Evolutionary conservation across 2,329 filamentous ascomycete genomes (phyloP), one percentile per base, ranked within the genome.

Genomic region (Lasiodiplodia hormozganensis): DNA sequence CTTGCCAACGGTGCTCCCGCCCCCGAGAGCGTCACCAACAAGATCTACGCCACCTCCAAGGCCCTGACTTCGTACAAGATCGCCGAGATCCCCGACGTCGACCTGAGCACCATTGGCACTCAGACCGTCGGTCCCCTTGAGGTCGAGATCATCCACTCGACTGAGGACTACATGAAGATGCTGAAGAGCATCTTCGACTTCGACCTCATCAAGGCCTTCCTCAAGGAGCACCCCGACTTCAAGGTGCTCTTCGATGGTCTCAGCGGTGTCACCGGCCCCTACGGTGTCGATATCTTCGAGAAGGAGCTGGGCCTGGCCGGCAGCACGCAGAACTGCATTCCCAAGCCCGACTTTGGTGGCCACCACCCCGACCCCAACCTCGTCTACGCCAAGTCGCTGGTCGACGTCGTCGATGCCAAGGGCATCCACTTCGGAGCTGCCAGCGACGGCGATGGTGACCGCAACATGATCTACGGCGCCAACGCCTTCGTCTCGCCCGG

Each of bases 381-480:
- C 47, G 96, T 96, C 69, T 99, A 99, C 76, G 96, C 96, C 36
- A 93, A 96, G 83, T 95, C 93, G 66, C 88, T 99, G 52, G 96
- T 99, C 70, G 93, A 97, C 77, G 92, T 90, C 70, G 96, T 99
- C 52, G 94, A 99, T 82, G 92, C 92, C 85, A 90, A 93, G 76
- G 88, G 89, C 69, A 94, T 99, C 72, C 96, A 96, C 78, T 99
- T 99, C 76, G 96, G 96, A 77, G 96, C 96, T 69, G 96, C 96
- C 58, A 97, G 93, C 72, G 96, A 99, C 74, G 96, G 96, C 74
- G 96, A 99, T 76, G 96, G 96, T 76, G 96, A 99, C 85, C 92
- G 96, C 75, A 99, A 99, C 89, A 99, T 99, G 96, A 99, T 99
- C 78, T 99, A 99, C 83, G 96, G 96, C 71, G 94, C 95, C 73